Evolutionary conservation across 768 basidiomycete species (phyloP), one percentile per base, ranked within the genome.

Genomic region (Naganishia vishniacii): DNA sequence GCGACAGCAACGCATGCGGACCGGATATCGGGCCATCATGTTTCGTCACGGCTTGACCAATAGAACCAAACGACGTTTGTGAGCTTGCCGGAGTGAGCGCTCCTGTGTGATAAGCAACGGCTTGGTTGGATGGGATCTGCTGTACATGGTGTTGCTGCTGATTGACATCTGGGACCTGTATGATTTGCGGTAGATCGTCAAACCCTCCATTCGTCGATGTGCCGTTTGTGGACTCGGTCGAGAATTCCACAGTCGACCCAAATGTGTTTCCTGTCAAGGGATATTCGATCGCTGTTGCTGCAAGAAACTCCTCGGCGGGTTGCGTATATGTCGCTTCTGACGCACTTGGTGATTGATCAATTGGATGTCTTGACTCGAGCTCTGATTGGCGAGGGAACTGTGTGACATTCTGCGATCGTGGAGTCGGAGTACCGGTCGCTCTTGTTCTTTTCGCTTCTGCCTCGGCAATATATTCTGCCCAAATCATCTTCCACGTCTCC

Each of bases 401-500:
- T 37, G 18, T n/a, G 32, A 20, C 15, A 18, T 53, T 18, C 32
- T n/a, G n/a, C 8, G 31, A n/a, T 53, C 32, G 32, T 37, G 9
- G 32, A 18, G 6, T 23, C 1, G 51, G 16, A n/a, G 51, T 53
- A 3, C 51, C 18, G n/a, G 15, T 53, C 32, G 16, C 51, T 53
- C 51, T 53, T n/a, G 32, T 53, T 34, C 51, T 34, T 34, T 34
- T n/a, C 32, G 32, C n/a, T 37, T 53, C 51, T 5, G 51, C 51
- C n/a, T 37, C 51, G 32, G 51, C 51, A n/a, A 53, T 37, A 53
- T 37, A 56, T 15, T 64, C 44, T 9, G 42, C 53, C 64, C 65
- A 66, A 7, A 66, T 25, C 23, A 66, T 56, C 61, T 34, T 51
- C 65, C 65, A 66, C 3, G 65, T 61, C 41, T 66, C 65, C 15